Conservation (phyloP, 805 yeast species). For the Tetrapisispora nanseiensis region DNA sequence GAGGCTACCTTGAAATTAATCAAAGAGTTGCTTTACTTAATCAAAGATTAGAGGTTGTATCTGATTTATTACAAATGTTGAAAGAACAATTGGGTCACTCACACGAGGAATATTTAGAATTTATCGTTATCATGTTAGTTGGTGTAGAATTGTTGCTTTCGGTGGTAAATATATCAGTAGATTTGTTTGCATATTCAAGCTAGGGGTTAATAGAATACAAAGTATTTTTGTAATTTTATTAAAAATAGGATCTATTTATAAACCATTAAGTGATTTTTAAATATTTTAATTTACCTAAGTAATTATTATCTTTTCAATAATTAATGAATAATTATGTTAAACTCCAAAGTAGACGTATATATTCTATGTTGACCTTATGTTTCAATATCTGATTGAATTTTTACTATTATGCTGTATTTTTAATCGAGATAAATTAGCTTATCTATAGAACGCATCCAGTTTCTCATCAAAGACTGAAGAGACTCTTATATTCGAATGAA, state of each 20-base stretch:
- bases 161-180: conserved; percentile 64
- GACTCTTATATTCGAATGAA: conserved; percentile 77
- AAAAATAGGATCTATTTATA: no score
- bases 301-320: no score
- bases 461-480: conserved; percentile 63
- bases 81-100: conserved; percentile 95
- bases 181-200: conserved; percentile 33
- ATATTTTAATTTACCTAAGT: no score
- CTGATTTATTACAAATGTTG: conserved; percentile 88
- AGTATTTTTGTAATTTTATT: no score
- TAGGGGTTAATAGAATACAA: no score
- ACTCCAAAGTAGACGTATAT: no score
- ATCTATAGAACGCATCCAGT: background rate
- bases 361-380: no score
- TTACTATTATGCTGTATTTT: background rate
- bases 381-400: no score
- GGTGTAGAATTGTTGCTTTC: conserved; percentile 90
- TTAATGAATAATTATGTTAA: no score
- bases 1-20: conserved; percentile 91
- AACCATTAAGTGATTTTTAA: no score
- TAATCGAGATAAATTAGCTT: background rate
- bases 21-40: conserved; percentile 85
- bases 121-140: conserved; percentile 80
- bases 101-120: conserved; percentile 84
- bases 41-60: conserved; percentile 86